Evolutionary conservation across 306 rosid species (phyloP).

Genomic region (Prunus armeniaca): DNA sequence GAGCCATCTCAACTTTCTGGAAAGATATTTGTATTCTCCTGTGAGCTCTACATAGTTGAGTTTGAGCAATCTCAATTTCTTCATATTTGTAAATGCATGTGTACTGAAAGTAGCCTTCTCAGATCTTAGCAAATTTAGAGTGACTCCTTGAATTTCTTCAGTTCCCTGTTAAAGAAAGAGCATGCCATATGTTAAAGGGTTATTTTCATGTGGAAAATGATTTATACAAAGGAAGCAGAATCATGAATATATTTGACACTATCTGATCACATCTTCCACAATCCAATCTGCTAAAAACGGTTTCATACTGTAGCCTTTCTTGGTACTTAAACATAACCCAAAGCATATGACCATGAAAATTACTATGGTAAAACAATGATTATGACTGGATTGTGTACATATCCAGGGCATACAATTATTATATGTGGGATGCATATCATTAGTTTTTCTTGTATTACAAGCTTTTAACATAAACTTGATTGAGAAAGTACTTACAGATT

Average conservation of each 20-base stretch:
- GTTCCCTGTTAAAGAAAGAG: slow-evolving; percentile 17
- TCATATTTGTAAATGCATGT: slow-evolving; percentile 35
- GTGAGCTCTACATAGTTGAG: slow-evolving; percentile 21
- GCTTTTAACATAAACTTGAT: too few species aligned
- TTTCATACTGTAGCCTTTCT: too few species aligned
- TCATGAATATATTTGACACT: too few species aligned
- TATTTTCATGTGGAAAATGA: too few species aligned
- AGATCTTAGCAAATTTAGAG: neutral
- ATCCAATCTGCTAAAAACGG: too few species aligned
- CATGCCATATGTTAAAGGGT: too few species aligned
- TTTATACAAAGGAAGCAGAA: too few species aligned
- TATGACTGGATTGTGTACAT: neutral
- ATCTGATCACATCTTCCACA: too few species aligned
- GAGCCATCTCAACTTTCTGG: slow-evolving; percentile 21
- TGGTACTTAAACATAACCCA: too few species aligned
- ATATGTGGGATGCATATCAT: too few species aligned
- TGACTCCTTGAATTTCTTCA: slow-evolving; percentile 10
- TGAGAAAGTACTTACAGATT: neutral
- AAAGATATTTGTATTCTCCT: slow-evolving; percentile 28
- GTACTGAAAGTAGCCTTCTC: neutral
- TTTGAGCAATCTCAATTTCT: slow-evolving; percentile 35
- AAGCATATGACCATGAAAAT: neutral
- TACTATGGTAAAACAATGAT: neutral
- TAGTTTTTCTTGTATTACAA: too few species aligned
- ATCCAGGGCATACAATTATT: too few species aligned